Evolutionary conservation across 495 filamentous ascomycete species (phyloP), one percentile per base, ranked within the genome.

Genomic region (Massariosphaeria phaeospora): DNA sequence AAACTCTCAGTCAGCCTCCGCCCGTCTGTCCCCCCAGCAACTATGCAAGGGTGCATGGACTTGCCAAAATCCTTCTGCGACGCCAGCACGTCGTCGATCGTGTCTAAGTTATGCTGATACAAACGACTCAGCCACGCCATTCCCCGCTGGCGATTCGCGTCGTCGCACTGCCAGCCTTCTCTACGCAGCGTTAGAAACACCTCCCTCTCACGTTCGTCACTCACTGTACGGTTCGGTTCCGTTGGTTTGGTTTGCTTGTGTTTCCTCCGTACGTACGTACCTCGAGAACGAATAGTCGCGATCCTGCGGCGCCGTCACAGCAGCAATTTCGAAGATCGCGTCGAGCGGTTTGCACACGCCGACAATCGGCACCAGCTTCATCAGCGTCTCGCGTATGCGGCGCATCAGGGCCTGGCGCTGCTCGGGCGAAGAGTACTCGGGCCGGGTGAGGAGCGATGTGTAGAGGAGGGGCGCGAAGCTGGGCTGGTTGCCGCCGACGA

Each of bases 231-330:
- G n/a, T n/a, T n/a, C n/a, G n/a, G n/a, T n/a, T n/a, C n/a, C n/a
- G n/a, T n/a, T n/a, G n/a, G 40, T 12, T 24, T 26, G 8, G 7
- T 23, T 1, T 26, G 3, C 5, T 1, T 46, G 18, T 20, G 24
- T 34, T 48, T 23, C 21, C 56, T 31, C 21, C 2, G 7, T 11
- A 20, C 11, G 5, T 20, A 2, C 17, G n/a, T 57, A 66, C 65
- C 68, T 41, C 25, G 68, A 67, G 45, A 65, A 69, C 7, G 66
- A 66, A 42, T 69, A 70, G 34, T 70, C 68, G 45, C 66, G 69
- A 36, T 71, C 68, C 30, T 68, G 67, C 9, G 60, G 57, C 30
- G 51, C 18, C 25, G 63, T 59, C 18, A 67, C 44, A 2, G 59
- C 57, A 13, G 54, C 62, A 25, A 71, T 67, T 20, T 54, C 61